Evolutionary conservation across 257 asterid genomes (phyloP).

Genomic region (Ligustrum vulgare): DNA sequence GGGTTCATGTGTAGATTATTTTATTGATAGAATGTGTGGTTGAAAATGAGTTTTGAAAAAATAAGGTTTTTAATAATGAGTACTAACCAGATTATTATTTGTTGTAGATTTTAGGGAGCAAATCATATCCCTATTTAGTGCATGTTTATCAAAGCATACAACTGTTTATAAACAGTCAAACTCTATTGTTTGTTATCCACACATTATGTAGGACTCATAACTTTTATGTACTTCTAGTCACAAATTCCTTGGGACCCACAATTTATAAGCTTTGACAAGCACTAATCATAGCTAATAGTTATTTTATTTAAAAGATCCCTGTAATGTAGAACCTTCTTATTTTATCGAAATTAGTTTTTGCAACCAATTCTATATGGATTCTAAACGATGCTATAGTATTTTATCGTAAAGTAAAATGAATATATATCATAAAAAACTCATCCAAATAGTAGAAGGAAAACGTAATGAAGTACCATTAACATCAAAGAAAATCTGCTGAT

Average conservation of each 20-base stretch:
- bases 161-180: too few species aligned
- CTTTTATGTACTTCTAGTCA: too few species aligned
- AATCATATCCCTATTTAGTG: neutral
- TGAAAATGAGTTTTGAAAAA: too few species aligned
- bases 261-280: too few species aligned
- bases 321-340: neutral
- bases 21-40: too few species aligned
- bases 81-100: neutral
- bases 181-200: too few species aligned
- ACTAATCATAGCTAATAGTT: neutral
- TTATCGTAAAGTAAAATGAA: neutral
- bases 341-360: neutral
- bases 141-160: too few species aligned
- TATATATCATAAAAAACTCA: neutral
- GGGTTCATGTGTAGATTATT: too few species aligned
- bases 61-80: too few species aligned
- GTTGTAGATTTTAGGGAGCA: neutral
- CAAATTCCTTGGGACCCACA: too few species aligned
- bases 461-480: slow-evolving; percentile 61
- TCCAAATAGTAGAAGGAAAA: neutral
- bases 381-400: neutral
- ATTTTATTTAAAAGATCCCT: neutral
- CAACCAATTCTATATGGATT: neutral
- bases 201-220: too few species aligned
- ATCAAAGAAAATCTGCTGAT: slow-evolving; percentile 94